Conservation (phyloP, 129 eudicot species). For the Deinandra increscens region DNA sequence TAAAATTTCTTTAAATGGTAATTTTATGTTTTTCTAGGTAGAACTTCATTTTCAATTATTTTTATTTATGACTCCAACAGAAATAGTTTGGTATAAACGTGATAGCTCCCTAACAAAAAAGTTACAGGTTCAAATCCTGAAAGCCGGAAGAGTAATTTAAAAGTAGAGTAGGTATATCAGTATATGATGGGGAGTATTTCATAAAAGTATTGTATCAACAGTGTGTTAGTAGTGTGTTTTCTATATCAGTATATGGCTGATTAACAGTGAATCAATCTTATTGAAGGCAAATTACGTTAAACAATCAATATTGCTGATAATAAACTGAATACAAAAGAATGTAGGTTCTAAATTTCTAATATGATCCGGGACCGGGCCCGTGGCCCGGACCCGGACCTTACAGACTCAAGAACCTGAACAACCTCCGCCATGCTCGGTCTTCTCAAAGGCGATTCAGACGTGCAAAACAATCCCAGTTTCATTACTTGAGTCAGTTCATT, state of each 20-base stretch:
- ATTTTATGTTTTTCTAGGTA: no score
- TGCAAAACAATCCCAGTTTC: conserved; percentile 84
- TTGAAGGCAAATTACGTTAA: conserved; percentile 41
- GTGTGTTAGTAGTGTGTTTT: no score
- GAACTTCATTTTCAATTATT: conserved; percentile 21
- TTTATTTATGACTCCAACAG: not conserved
- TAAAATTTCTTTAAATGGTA: no score
- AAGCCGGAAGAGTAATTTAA: no score
- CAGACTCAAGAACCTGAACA: conserved; percentile 90
- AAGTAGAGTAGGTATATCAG: no score
- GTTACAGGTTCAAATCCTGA: no score
- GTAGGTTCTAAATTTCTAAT: conserved; percentile 2
- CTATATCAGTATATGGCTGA: not conserved
- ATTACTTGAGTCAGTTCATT: conserved; percentile 88
- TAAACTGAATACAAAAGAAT: conserved; percentile 56
- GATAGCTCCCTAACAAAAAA: no score
- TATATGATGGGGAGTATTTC: not conserved
- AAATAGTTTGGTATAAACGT: no score
- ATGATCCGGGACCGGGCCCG: not conserved
- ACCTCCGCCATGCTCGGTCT: conserved; percentile 98
- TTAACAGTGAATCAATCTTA: conserved; percentile 40
- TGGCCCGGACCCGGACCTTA: conserved; percentile 46
- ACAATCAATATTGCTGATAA: conserved; percentile 36
- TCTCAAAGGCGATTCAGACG: conserved; percentile 60
- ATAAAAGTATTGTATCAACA: not conserved